Conservation (phyloP, 2,329 filamentous ascomycete species). For the Thermomyces lanuginosus region DNA sequence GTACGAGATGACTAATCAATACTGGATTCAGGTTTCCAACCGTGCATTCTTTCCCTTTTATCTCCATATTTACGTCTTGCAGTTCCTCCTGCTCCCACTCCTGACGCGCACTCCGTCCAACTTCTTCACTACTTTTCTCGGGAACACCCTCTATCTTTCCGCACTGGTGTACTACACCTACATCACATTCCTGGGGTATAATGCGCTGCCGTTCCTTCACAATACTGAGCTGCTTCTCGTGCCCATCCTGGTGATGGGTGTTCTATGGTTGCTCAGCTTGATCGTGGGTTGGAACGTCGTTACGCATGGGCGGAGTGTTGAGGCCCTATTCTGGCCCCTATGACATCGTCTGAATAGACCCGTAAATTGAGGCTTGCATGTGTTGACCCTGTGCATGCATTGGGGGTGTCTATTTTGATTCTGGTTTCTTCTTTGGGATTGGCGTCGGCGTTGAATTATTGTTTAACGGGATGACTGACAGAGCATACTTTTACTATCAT, state of each 20-base stretch:
- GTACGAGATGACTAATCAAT: not conserved
- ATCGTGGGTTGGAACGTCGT: conserved; percentile 32
- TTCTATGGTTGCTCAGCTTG: conserved; percentile 41
- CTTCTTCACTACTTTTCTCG: conserved; percentile 38
- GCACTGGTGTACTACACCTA: conserved; percentile 51
- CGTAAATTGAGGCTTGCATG: no score
- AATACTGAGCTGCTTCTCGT: conserved; percentile 50
- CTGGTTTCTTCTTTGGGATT: no score
- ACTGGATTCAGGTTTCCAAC: conserved; percentile 41
- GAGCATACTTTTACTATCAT: no score
- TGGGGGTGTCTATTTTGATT: no score
- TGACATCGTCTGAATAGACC: conserved; percentile 10
- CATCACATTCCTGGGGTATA: conserved; percentile 54
- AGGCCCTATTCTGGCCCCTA: conserved; percentile 30
- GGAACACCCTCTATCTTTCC: conserved; percentile 50
- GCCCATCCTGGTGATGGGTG: conserved; percentile 42
- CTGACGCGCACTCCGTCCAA: conserved; percentile 27
- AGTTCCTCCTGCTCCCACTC: conserved; percentile 50
- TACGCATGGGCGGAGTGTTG: conserved; percentile 26
- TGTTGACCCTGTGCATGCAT: no score
- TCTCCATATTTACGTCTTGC: conserved; percentile 49
- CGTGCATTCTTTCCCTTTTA: conserved; percentile 52
- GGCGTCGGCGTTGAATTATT: no score
- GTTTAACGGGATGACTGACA: no score
- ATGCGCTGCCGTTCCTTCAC: conserved; percentile 49